Percentiles rank a stretch among this genome's conserved stretches.
Conservation (phyloP, 148 eudicot species). For the Pharnaceum exiguum region DNA sequence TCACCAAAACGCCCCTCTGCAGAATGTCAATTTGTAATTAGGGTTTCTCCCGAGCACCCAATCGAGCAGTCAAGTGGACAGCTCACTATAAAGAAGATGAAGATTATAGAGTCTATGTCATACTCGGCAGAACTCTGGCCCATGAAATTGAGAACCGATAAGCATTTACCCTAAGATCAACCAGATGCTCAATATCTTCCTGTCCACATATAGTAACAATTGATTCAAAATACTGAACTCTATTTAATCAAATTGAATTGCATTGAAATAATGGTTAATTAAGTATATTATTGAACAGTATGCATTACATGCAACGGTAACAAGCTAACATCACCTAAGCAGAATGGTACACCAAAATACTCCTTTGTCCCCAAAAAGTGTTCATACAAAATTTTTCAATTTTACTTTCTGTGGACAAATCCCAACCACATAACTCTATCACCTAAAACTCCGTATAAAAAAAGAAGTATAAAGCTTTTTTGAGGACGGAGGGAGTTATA, state of each 20-base stretch:
- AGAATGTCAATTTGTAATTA: no score
- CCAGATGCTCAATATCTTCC: slow-evolving; percentile 69
- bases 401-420: no score
- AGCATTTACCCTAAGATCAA: slow-evolving; percentile 63
- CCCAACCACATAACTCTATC: background rate
- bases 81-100: no score
- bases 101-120: background rate
- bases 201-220: slow-evolving; percentile 9
- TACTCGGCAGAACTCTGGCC: slow-evolving; percentile 76
- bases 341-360: no score
- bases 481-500: background rate
- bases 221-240: background rate
- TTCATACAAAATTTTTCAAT: no score
- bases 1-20: slow-evolving; percentile 63
- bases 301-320: no score
- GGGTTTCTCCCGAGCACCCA: no score
- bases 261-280: background rate
- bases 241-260: background rate
- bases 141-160: slow-evolving; percentile 87
- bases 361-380: no score
- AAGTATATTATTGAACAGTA: no score
- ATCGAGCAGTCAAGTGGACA: no score
- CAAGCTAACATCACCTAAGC: no score
- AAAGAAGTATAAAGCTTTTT: background rate
- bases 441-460: background rate